phyloP scores from a whole-genome alignment of 495 filamentous ascomycete species.

The Podospora appendiculata region DNA sequence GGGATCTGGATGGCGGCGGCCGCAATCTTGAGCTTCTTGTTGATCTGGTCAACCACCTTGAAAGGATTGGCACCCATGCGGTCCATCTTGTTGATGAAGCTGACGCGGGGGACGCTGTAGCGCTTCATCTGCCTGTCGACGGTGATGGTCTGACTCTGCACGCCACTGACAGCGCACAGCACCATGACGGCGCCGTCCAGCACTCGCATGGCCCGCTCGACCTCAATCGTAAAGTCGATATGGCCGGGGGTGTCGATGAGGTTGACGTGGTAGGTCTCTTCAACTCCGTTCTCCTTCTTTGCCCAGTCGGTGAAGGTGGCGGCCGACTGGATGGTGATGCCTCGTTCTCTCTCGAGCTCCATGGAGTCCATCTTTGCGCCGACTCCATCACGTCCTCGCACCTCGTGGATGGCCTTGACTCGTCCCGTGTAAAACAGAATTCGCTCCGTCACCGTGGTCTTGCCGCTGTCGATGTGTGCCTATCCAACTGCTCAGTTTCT shows the following conservation, averaged over 20 bases:
- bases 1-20: constrained; percentile 94
- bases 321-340: constrained; percentile 97
- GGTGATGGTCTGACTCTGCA: constrained; percentile 96
- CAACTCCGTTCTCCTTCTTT: constrained; percentile 66
- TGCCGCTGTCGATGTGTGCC: constrained; percentile 99
- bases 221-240: constrained; percentile 99
- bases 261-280: constrained; percentile 94
- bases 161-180: constrained; percentile 92
- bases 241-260: constrained; percentile 98
- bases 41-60: constrained; percentile 96
- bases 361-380: constrained; percentile 99
- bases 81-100: constrained; percentile 99
- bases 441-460: constrained; percentile 94
- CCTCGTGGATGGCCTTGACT: constrained; percentile 95
- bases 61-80: constrained; percentile 98
- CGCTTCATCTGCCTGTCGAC: constrained; percentile 98
- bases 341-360: constrained; percentile 96
- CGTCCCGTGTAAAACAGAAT: constrained; percentile 98
- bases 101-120: constrained; percentile 92
- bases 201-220: constrained; percentile 91
- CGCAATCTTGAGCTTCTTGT: constrained; percentile 82
- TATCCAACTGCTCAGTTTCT: constrained; percentile 30
- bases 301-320: constrained; percentile 98
- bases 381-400: constrained; percentile 88
- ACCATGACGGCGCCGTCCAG: constrained; percentile 98